Conservation (phyloP, 2,329 filamentous ascomycete species). For the Arachnomyces sp. region DNA sequence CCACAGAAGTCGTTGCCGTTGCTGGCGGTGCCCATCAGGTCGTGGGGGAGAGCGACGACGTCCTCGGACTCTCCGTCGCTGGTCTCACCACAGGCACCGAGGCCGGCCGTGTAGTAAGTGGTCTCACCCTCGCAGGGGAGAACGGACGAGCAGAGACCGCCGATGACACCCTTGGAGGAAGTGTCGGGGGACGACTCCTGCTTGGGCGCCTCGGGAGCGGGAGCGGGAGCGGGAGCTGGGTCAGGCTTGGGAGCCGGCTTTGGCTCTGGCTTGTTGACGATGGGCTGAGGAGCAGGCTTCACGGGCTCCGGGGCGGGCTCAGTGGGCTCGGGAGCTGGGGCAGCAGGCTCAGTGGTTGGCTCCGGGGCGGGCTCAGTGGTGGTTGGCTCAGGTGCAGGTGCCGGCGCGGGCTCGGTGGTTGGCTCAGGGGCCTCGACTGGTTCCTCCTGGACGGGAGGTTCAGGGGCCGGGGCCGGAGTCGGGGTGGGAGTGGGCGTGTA, state of each 20-base stretch:
- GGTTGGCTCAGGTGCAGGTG: slow-evolving; percentile 3
- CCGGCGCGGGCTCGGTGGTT: slow-evolving; percentile 8
- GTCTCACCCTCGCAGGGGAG: slow-evolving; percentile 51
- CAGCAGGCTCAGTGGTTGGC: slow-evolving; percentile 11
- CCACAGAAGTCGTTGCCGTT: slow-evolving; percentile 67
- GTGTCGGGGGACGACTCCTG: slow-evolving; percentile 5
- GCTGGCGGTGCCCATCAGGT: slow-evolving; percentile 56
- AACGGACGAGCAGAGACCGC: slow-evolving; percentile 19
- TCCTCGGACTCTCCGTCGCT: slow-evolving; percentile 50
- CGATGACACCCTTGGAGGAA: slow-evolving; percentile 14
- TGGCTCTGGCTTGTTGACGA: slow-evolving; percentile 11
- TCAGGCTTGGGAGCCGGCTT: slow-evolving; percentile 8
- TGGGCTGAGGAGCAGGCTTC: slow-evolving; percentile 16
- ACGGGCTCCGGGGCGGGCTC: slow-evolving; percentile 12
- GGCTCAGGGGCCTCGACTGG: slow-evolving; percentile 4
- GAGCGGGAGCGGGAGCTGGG: slow-evolving; percentile 7
- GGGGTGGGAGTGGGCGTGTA: slow-evolving; percentile 5
- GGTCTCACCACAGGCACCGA: slow-evolving; percentile 61
- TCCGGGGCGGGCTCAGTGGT: slow-evolving; percentile 7
- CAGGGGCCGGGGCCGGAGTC: slow-evolving; percentile 8
- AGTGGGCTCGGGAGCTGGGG: slow-evolving; percentile 15
- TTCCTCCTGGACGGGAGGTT: slow-evolving; percentile 1
- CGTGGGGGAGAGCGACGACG: slow-evolving; percentile 62
- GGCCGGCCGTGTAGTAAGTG: slow-evolving; percentile 65
- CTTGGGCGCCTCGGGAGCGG: slow-evolving; percentile 6